Evolutionary conservation across 75 land plant genomes (phyloP).

Genomic region (Cryptomeria japonica): DNA sequence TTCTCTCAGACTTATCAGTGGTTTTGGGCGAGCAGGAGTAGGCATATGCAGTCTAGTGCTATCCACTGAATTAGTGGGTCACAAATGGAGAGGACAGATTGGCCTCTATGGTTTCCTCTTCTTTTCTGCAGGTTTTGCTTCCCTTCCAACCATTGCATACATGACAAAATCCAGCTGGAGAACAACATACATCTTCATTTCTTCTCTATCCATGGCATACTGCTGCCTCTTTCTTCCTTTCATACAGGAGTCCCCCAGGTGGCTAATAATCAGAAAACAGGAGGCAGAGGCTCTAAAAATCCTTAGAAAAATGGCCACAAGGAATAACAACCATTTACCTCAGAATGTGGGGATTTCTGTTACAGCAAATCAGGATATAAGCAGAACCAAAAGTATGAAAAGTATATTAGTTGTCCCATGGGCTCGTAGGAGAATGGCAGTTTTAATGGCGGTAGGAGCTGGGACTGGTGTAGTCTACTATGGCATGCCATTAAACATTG

Average conservation of each 20-base stretch:
- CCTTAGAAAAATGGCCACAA: constrained; percentile 26
- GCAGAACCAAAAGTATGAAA: constrained; percentile 13
- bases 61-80: constrained; percentile 49
- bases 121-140: constrained; percentile 56
- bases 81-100: constrained; percentile 34
- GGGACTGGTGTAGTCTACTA: constrained; percentile 56
- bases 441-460: constrained; percentile 30
- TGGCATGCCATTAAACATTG: constrained; percentile 54
- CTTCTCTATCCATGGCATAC: constrained; percentile 46
- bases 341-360: not conserved
- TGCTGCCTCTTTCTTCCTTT: constrained; percentile 25
- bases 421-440: constrained; percentile 30
- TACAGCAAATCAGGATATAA: not conserved
- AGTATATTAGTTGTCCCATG: constrained; percentile 27
- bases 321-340: constrained; percentile 11
- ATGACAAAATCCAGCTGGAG: constrained; percentile 43
- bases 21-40: constrained; percentile 43
- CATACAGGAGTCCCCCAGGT: constrained; percentile 60
- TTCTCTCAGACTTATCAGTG: constrained; percentile 25
- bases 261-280: constrained; percentile 48
- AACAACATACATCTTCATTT: constrained; percentile 41
- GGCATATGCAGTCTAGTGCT: constrained; percentile 49
- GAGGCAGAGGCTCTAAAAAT: constrained; percentile 34
- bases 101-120: constrained; percentile 40
- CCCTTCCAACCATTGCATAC: constrained; percentile 51